phyloP scores from a whole-genome alignment of 768 basidiomycete species.

The Suillus tomentosus region DNA sequence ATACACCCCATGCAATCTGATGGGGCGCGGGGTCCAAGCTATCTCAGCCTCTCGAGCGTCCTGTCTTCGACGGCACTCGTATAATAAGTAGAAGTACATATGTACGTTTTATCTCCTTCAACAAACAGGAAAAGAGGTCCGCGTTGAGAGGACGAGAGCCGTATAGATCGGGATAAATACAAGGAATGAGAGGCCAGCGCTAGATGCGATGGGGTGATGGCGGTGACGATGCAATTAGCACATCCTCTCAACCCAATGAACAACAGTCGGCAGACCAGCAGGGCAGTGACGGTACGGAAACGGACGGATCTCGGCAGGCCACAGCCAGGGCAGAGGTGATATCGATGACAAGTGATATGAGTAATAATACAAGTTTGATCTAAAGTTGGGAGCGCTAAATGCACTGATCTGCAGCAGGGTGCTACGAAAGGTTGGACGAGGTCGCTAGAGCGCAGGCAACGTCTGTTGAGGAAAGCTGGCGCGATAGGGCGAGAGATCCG shows the following conservation, averaged over 20 bases:
- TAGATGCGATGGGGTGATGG: constrained; percentile 4
- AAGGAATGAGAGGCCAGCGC: constrained; percentile 2
- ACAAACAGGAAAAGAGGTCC: constrained; percentile 3
- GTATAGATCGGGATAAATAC: constrained; percentile 8
- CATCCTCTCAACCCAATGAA: constrained; percentile 16
- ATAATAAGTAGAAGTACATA: constrained; percentile 10
- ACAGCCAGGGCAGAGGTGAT: constrained; percentile 14
- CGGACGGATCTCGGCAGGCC: constrained; percentile 22
- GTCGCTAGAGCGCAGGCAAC: constrained; percentile 29
- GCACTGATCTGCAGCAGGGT: constrained; percentile 21
- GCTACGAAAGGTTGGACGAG: constrained; percentile 21
- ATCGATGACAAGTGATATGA: constrained; percentile 32
- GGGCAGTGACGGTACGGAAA: constrained; percentile 24
- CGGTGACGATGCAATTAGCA: constrained; percentile 6
- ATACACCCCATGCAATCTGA: not conserved
- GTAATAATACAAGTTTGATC: constrained; percentile 35
- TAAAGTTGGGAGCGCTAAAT: constrained; percentile 16
- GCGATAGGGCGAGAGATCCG: constrained; percentile 20
- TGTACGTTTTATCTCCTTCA: constrained; percentile 8
- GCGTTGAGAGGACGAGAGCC: constrained; percentile 2
- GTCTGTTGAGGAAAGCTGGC: constrained; percentile 16
- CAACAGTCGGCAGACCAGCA: constrained; percentile 18
- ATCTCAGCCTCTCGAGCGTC: constrained; percentile 1
- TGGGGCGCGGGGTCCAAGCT: not conserved
- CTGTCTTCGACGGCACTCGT: constrained; percentile 3